Evolutionary conservation across 2,329 filamentous ascomycete genomes (phyloP).

Genomic region (Aspergillus ochraceoroseus): DNA sequence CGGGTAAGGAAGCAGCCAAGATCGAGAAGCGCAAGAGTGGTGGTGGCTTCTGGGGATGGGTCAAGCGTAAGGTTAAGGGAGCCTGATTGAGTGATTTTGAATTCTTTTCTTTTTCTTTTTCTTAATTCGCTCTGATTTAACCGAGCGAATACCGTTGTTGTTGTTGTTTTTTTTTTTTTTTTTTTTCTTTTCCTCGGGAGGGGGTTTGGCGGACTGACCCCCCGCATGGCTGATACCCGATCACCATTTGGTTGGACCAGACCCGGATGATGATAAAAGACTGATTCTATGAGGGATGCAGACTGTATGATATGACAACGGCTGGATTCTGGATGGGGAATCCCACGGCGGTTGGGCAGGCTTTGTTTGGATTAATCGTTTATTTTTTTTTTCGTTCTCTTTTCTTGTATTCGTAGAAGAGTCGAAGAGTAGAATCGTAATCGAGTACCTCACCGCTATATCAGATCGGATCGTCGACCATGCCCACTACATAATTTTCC

Average conservation of each 20-base stretch:
- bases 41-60: constrained; percentile 24
- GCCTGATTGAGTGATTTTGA: constrained; percentile 1
- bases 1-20: constrained; percentile 14
- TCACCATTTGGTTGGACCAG: constrained; percentile 3
- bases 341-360: too few species aligned
- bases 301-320: constrained; percentile 18
- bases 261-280: constrained; percentile 1
- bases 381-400: neutral
- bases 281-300: constrained; percentile 4
- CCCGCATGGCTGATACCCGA: constrained; percentile 19
- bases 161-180: constrained; percentile 7
- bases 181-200: constrained; percentile 5
- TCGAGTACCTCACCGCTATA: too few species aligned
- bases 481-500: too few species aligned
- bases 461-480: too few species aligned
- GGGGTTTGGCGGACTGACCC: constrained; percentile 11
- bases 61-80: constrained; percentile 31
- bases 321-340: too few species aligned
- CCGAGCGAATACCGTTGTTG: constrained; percentile 3
- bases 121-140: neutral
- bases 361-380: constrained; percentile 5
- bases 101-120: constrained; percentile 1
- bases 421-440: neutral
- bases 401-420: constrained; percentile 5
- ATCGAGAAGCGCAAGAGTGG: constrained; percentile 27